Evolutionary conservation across 2,329 filamentous ascomycete genomes (phyloP), one percentile per base, ranked within the genome.

Genomic region (Stagonosporopsis chrysanthemi): DNA sequence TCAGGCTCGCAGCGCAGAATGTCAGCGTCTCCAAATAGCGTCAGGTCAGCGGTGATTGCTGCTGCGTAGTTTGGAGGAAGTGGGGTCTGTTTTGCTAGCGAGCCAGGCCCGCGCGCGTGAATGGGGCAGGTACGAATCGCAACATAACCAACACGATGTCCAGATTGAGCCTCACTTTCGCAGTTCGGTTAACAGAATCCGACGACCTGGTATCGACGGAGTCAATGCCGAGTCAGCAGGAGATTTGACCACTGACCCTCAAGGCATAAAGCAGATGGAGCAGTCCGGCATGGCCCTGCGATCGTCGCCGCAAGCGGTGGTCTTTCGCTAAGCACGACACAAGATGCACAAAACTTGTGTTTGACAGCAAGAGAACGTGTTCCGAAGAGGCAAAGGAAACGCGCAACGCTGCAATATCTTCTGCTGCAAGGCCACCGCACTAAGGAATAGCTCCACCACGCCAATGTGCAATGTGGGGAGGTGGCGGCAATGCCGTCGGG

Each of bases 361-460:
- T 24, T 35, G 15, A 19, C 33, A 45, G 15, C 36, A 23, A 7
- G 23, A 36, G 26, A 52, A 51, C 17, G 43, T 41, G 36, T 33
- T 38, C 40, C 24, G 44, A 43, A 52, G 24, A 31, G 52, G 52
- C 35, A 59, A 56, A 48, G 35, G 41, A 22, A 57, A 56, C 39
- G 39, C 56, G 49, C 44, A 54, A 40, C 54, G 47, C 50, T 46
- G 44, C 40, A 50, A 47, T 56, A 35, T 47, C 48, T 26, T 47
- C 19, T 47, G 54, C 56, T 58, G 60, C 53, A 60, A 62, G 60
- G 57, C 60, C 51, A 51, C 54, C 54, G 35, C 53, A 51, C 60
- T 58, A 60, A 43, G 22, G 24, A 23, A 4, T 24, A 49, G 36
- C 36, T 60, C 54, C 47, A 59, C 33, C 40, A 19, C 41, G 41